Evolutionary conservation across 257 asterid genomes (phyloP), one percentile per base, ranked within the genome.

Genomic region (Fraxinus cuspidata): DNA sequence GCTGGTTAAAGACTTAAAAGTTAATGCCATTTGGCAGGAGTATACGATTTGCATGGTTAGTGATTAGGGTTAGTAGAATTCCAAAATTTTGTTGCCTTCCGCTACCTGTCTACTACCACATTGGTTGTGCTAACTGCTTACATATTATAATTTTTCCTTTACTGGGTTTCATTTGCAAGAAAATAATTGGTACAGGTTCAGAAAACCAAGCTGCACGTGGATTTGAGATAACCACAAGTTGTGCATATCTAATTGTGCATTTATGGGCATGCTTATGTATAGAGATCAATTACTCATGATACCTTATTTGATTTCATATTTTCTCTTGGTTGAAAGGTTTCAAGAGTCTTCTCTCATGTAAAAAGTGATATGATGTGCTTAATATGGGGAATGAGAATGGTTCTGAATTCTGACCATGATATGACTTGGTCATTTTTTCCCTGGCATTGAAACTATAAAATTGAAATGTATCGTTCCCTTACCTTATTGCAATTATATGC

Each of bases 391-490:
- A 27, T 10, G 69, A 25, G 32, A 63, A 23, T 63, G 34, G 7
- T 63, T 63, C 25, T 63, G 18, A 63, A 25, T 63, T 12, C 18
- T 23, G 18, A 63, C 32, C 66, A 21, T 3, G 66, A 58, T 21
- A 3, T 23, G 9, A 27, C n/a, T 53, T 53, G 64, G 64, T 19
- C 64, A n/a, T 18, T 63, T 58, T 60, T 8, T 13, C 34, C 34
- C 34, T 63, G 19, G 28, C 7, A 5, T 9, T 12, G 21, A 63
- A 63, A 10, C 10, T 63, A 21, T 67, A 71, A 23, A 58, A 58
- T 58, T 58, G 28, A 58, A n/a, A 23, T 74, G 31, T 65, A n/a
- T 70, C 18, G 60, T 75, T 16, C 49, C 65, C 21, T 47, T 51
- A 21, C 28, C 49, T 27, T 25, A 34, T 37, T 74, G 31, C 32